Evolutionary conservation across 2,329 filamentous ascomycete species (phyloP), one percentile per base, ranked within the genome.

Genomic region (Apiospora hydei): DNA sequence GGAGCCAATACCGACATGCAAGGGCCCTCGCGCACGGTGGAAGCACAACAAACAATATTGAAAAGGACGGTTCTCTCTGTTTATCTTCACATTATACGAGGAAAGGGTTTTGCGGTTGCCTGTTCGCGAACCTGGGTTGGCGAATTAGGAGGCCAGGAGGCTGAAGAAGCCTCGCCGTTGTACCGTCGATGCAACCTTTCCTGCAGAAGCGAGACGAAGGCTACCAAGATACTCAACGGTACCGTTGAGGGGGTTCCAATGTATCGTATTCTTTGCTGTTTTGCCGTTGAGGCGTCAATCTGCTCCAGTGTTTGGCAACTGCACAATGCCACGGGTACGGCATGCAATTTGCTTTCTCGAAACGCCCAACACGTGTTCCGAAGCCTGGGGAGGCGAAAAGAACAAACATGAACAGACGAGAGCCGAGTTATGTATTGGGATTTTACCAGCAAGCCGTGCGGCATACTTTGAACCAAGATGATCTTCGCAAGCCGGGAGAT

Each of bases 171-270:
- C 51, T 30, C 13, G 26, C 18, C 26, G 26, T 16, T 57, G 10
- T 8, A 30, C 51, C 51, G 16, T 57, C 16, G 51, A 57, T 57
- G 51, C 26, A 57, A 57, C 51, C 51, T 18, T 16, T 57, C 26
- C 16, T 30, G 26, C 51, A 57, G 51, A 57, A 57, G 51, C 51
- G 51, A 57, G 26, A 57, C 51, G 26, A 30, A 26, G 51, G 51
- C 18, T 7, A 11, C 13, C 7, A 61, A 38, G 53, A 61, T 16
- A 61, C 30, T 61, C 30, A 1, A 61, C 26, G 38, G 53, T 61
- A 61, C 18, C 53, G 11, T 8, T 30, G n/a, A 38, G 16, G 53
- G 53, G 30, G 11, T 34, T 5, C 7, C 7, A 38, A 61, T 14
- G 30, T 61, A 61, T 38, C 46, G 18, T 21, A 4, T 46, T 46